These are phyloP conservation scores for Pseudozyma sp. DNA, from an alignment of 1,284 basidiomycete genomes.

Conservation along the genomic window DNA sequence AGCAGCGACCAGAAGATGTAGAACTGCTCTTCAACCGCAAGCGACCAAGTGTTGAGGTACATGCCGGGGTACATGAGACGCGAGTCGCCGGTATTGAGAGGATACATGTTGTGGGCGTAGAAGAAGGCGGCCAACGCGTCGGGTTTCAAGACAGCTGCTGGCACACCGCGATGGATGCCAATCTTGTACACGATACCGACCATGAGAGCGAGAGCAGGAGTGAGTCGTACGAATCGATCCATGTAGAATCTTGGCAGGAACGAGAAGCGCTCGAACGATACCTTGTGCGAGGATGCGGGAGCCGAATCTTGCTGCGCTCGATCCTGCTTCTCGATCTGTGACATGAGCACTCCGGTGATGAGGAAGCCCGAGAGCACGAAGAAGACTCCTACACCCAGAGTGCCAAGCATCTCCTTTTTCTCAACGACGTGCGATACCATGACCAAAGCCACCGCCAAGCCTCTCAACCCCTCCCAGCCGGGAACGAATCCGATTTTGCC, in stretches of 20 bases:
- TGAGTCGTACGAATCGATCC: constrained; percentile 36
- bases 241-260: constrained; percentile 38
- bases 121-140: constrained; percentile 31
- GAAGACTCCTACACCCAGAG: constrained; percentile 35
- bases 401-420: constrained; percentile 37
- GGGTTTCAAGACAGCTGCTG: not conserved
- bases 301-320: constrained; percentile 8
- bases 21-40: constrained; percentile 49
- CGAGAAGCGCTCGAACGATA: constrained; percentile 16
- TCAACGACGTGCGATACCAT: constrained; percentile 30
- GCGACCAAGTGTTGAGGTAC: constrained; percentile 42
- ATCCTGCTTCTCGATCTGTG: constrained; percentile 31
- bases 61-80: constrained; percentile 35
- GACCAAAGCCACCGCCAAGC: constrained; percentile 23
- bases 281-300: not conserved
- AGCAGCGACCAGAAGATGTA: constrained; percentile 48
- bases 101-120: constrained; percentile 36
- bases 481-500: constrained; percentile 34
- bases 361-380: constrained; percentile 46
- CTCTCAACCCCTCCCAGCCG: constrained; percentile 39
- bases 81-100: constrained; percentile 1
- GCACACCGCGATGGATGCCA: constrained; percentile 7
- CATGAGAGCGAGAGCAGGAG: constrained; percentile 25
- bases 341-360: constrained; percentile 46
- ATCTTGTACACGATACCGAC: constrained; percentile 17